Percentiles rank a stretch among this genome's conserved stretches.
phyloP scores from a whole-genome alignment of 495 filamentous ascomycete species.

The Aspergillus hancockii region DNA sequence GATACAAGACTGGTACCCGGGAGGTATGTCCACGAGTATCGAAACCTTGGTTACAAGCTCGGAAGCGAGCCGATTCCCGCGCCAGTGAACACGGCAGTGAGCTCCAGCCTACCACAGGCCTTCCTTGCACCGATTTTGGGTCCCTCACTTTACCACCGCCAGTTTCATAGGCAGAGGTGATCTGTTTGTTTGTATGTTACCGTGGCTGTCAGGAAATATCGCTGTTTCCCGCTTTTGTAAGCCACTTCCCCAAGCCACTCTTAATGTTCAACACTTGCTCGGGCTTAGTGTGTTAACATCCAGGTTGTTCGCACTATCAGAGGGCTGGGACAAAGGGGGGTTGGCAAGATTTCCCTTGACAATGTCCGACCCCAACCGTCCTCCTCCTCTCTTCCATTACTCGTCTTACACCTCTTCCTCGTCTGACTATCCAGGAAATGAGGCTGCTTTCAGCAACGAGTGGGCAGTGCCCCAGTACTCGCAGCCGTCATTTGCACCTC shows the following conservation, averaged over 20 bases:
- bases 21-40: background rate
- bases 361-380: conserved; percentile 32
- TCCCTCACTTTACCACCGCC: conserved; percentile 15
- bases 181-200: conserved; percentile 12
- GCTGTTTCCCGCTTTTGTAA: conserved; percentile 5
- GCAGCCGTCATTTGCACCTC: conserved; percentile 14
- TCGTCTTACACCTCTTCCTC: conserved; percentile 19
- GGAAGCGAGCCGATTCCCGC: conserved; percentile 17
- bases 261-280: conserved; percentile 4
- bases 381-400: conserved; percentile 20
- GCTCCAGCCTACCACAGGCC: conserved; percentile 42
- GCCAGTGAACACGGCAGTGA: conserved; percentile 29
- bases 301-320: conserved; percentile 13
- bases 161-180: conserved; percentile 9
- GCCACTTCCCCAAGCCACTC: background rate
- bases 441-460: conserved; percentile 19
- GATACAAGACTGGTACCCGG: conserved; percentile 1
- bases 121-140: conserved; percentile 14
- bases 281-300: conserved; percentile 3
- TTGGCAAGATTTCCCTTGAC: conserved; percentile 15
- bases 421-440: conserved; percentile 25
- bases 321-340: conserved; percentile 17
- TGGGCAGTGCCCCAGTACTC: conserved; percentile 23
- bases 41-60: conserved; percentile 4
- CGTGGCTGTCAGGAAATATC: conserved; percentile 7